Conservation (phyloP, 306 rosid genomes). For the Trifolium fragiferum region DNA sequence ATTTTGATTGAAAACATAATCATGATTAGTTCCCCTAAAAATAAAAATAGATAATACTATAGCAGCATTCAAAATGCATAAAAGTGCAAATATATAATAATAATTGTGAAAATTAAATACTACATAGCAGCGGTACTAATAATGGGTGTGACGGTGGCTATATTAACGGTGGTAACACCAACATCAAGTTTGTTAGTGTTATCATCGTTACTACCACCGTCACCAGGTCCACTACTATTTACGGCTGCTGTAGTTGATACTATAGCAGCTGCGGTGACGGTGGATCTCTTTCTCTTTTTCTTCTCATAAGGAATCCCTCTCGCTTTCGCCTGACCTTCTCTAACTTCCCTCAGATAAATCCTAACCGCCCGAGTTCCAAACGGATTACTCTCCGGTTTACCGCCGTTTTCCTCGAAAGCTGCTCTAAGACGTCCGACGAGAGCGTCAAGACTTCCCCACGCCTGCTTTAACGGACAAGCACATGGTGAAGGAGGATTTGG, state of each 20-base stretch:
- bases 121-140: constrained; percentile 43
- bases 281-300: constrained; percentile 79
- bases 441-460: constrained; percentile 97
- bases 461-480: constrained; percentile 85
- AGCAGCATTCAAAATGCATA: neutral
- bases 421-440: constrained; percentile 97
- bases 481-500: constrained; percentile 90
- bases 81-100: neutral
- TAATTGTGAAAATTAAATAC: constrained; percentile 41
- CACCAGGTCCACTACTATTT: neutral
- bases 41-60: constrained; percentile 23
- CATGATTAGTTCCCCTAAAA: constrained; percentile 48
- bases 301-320: constrained; percentile 94
- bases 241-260: constrained; percentile 21
- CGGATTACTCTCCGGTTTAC: constrained; percentile 80
- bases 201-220: neutral
- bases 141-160: constrained; percentile 31
- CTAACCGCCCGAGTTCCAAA: constrained; percentile 85
- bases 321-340: constrained; percentile 90
- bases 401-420: constrained; percentile 93
- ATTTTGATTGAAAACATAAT: constrained; percentile 54
- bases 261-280: constrained; percentile 14
- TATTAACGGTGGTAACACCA: constrained; percentile 16
- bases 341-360: constrained; percentile 83
- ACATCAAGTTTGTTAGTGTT: neutral